Base-by-base conservation (phyloP, 192 early-diverging fungal genomes). In the Neocallimastix lanati region DNA sequence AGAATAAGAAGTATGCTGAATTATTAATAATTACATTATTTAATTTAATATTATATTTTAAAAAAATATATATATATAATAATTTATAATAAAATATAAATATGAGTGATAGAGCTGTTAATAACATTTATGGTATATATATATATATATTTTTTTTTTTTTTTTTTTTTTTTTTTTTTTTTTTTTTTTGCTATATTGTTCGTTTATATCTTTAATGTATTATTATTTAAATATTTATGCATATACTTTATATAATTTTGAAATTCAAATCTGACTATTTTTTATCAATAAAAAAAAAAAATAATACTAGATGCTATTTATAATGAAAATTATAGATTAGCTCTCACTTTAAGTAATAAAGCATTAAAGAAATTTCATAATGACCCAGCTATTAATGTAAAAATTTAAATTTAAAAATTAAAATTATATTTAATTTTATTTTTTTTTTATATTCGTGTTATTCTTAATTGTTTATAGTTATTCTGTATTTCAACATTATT, bases 241-340 rank as follows among this genome's bases (percentile, higher is more conserved):
- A n/a, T n/a, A n/a, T n/a, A n/a, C n/a, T n/a, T n/a, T n/a, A n/a
- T n/a, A n/a, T n/a, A n/a, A n/a, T n/a, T n/a, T n/a, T n/a, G n/a
- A n/a, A n/a, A n/a, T n/a, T n/a, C n/a, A n/a, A n/a, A n/a, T n/a
- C n/a, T n/a, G n/a, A n/a, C n/a, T n/a, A n/a, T n/a, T n/a, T n/a
- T n/a, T n/a, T n/a, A n/a, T n/a, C n/a, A n/a, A n/a, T n/a, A n/a
- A n/a, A n/a, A n/a, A n/a, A n/a, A n/a, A n/a, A n/a, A n/a, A n/a
- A n/a, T n/a, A n/a, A n/a, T n/a, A n/a, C n/a, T n/a, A 67, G 92
- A 93, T 81, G 88, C 88, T 18, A 86, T 93, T 80, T 92, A 93
- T 78, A 82, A 84, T 5, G 85, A 86, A 29, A 89, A 92, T 76
- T 91, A 90, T 80, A 92, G 90, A 82, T 86, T 85, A 76, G 92